Conservation (phyloP, 768 basidiomycete genomes). For the Neoboletus magnificus region DNA sequence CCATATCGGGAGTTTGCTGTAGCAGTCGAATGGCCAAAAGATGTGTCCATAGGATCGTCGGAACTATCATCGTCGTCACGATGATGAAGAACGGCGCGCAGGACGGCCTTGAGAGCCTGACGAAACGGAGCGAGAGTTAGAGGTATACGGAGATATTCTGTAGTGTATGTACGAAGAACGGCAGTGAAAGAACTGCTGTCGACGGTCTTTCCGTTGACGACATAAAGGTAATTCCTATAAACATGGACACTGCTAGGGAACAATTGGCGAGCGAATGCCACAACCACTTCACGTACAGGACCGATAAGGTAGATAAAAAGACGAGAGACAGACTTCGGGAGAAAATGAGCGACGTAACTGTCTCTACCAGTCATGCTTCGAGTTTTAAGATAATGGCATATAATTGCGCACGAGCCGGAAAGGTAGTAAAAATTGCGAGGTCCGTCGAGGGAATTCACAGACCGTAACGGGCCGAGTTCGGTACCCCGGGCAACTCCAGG, state of each 20-base stretch:
- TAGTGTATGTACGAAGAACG: background rate
- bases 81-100: background rate
- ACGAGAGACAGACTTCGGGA: background rate
- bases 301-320: slow-evolving; percentile 1
- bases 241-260: too few relatives aligned
- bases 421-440: slow-evolving; percentile 1
- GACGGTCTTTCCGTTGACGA: background rate
- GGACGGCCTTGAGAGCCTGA: background rate
- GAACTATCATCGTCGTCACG: too few relatives aligned
- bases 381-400: slow-evolving; percentile 1
- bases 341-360: background rate
- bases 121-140: background rate
- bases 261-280: background rate
- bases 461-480: background rate
- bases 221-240: background rate
- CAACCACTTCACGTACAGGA: background rate
- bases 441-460: background rate
- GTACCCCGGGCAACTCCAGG: background rate
- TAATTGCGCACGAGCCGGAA: background rate
- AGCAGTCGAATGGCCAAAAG: background rate
- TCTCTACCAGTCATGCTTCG: background rate
- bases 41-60: background rate
- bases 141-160: background rate
- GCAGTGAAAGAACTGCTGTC: background rate
- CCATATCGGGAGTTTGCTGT: background rate